Evolutionary conservation across 2,329 filamentous ascomycete genomes (phyloP).

Genomic region (Pseudogymnoascus sp.): DNA sequence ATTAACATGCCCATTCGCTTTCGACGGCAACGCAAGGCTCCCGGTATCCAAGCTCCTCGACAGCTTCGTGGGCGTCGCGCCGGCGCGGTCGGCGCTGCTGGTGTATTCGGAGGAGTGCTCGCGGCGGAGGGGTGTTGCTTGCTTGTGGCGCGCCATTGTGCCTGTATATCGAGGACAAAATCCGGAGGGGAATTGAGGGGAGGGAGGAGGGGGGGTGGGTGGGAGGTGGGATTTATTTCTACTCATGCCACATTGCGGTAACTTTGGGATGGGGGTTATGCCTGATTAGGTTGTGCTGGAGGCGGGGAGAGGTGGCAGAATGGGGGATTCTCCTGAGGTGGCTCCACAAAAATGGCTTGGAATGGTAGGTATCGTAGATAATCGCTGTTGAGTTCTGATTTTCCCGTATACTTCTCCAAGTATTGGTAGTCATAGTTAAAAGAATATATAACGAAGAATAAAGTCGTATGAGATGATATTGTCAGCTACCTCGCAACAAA

Average conservation of each 20-base stretch:
- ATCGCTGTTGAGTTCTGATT: neutral
- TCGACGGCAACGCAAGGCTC: slow-evolving; percentile 16
- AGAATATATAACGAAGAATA: neutral
- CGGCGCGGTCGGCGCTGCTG: slow-evolving; percentile 35
- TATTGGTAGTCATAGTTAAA: neutral
- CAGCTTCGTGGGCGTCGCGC: slow-evolving; percentile 26
- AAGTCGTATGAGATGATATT: neutral
- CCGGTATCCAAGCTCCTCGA: slow-evolving; percentile 23
- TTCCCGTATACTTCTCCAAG: neutral
- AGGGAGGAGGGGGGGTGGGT: neutral
- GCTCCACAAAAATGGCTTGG: slow-evolving; percentile 3
- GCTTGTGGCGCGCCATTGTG: slow-evolving; percentile 63
- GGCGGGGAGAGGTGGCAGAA: neutral
- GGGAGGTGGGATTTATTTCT: slow-evolving; percentile 2
- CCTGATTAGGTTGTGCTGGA: neutral
- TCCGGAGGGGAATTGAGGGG: neutral
- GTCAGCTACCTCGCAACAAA: neutral
- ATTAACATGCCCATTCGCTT: slow-evolving; percentile 18
- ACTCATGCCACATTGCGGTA: slow-evolving; percentile 8
- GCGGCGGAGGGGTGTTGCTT: slow-evolving; percentile 54
- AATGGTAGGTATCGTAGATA: neutral
- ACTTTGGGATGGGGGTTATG: neutral
- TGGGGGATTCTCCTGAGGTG: neutral
- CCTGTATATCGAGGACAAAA: neutral
- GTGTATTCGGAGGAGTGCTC: slow-evolving; percentile 59